These are phyloP conservation scores for Podila verticillata DNA, from an alignment of 192 early-diverging fungal species.

Conservation along the genomic window DNA sequence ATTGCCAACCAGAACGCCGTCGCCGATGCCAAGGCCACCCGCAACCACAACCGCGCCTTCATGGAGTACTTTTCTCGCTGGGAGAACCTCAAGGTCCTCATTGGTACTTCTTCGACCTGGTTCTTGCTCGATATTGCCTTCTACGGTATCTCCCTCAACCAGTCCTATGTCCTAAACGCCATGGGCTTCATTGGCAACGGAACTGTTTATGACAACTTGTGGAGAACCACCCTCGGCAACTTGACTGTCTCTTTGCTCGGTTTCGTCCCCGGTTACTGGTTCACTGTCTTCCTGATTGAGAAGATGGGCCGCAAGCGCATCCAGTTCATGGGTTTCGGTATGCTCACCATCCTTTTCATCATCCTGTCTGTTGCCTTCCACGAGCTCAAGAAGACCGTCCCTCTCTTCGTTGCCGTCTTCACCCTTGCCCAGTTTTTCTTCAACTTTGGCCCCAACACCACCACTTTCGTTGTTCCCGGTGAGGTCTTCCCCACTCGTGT, in stretches of 20 bases:
- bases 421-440: conserved; percentile 71
- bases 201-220: conserved; percentile 66
- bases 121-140: conserved; percentile 84
- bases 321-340: conserved; percentile 89
- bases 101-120: conserved; percentile 81
- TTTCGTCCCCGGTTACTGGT: conserved; percentile 95
- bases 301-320: conserved; percentile 91
- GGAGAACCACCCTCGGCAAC: conserved; percentile 85
- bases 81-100: conserved; percentile 82
- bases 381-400: conserved; percentile 61
- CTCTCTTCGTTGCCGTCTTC: conserved; percentile 66
- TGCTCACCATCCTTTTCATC: conserved; percentile 78
- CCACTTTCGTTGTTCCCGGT: conserved; percentile 83
- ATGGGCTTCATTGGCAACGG: conserved; percentile 74
- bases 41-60: conserved; percentile 67
- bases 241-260: conserved; percentile 89
- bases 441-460: conserved; percentile 86
- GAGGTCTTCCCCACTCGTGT: conserved; percentile 81
- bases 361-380: conserved; percentile 78
- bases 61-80: conserved; percentile 80
- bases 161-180: conserved; percentile 73
- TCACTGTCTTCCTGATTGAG: conserved; percentile 92
- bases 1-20: conserved; percentile 45
- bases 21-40: conserved; percentile 46
- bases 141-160: conserved; percentile 77